phyloP scores from a whole-genome alignment of 352 stramenopile genomes.

The Phytophthora crassamura region DNA sequence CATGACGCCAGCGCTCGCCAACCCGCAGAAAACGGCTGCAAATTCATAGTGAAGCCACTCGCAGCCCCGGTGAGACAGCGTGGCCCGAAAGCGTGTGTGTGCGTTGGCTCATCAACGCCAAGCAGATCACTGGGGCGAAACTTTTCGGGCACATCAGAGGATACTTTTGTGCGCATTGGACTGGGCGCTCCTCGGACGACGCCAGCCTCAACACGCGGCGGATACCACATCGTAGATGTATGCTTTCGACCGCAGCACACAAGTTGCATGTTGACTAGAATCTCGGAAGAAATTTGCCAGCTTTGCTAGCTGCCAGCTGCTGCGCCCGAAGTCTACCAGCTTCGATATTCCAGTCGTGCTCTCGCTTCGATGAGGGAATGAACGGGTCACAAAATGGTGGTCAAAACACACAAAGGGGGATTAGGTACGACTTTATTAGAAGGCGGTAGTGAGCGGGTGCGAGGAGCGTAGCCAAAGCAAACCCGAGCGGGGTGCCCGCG shows the following conservation, averaged over 20 bases:
- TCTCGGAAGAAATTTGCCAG: conserved; percentile 24
- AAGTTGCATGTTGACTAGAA: conserved; percentile 19
- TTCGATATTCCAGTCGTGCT: too few species aligned
- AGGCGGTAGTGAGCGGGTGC: too few species aligned
- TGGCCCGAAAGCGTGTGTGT: conserved; percentile 6
- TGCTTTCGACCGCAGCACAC: not conserved
- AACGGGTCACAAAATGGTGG: too few species aligned
- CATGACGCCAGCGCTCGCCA: conserved; percentile 14
- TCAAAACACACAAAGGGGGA: too few species aligned
- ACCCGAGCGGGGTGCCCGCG: too few species aligned
- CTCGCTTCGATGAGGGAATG: too few species aligned
- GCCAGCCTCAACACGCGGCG: not conserved
- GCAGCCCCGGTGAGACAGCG: conserved; percentile 13
- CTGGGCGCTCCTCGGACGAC: conserved; percentile 2
- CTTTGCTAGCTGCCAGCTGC: conserved; percentile 14
- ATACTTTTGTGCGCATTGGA: conserved; percentile 10
- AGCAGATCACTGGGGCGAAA: conserved; percentile 2
- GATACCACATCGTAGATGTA: too few species aligned
- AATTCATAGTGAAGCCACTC: not conserved
- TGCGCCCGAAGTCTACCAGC: conserved; percentile 15
- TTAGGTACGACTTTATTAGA: too few species aligned
- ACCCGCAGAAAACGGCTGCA: conserved; percentile 17
- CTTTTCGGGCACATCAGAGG: conserved; percentile 27
- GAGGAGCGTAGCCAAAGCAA: too few species aligned
- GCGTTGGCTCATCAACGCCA: conserved; percentile 19